phyloP scores from a whole-genome alignment of 306 rosid genomes.

The Lupinus albus region DNA sequence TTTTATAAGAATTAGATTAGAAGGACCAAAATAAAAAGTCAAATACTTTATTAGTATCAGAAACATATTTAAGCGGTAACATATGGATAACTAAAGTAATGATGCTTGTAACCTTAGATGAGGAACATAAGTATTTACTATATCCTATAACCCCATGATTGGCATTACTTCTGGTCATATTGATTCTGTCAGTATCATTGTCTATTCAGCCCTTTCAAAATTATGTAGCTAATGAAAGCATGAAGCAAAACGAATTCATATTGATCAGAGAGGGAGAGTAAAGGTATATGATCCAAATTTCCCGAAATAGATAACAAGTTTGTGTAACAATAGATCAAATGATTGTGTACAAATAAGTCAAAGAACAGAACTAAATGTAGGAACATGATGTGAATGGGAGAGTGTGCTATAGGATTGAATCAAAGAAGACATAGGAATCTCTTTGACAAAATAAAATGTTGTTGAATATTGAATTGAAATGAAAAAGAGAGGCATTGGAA shows the following conservation, averaged over 20 bases:
- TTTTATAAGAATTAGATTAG: no score
- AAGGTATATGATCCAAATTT: constrained; percentile 34
- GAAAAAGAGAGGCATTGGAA: constrained; percentile 23
- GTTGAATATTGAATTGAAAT: constrained; percentile 28
- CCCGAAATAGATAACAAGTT: constrained; percentile 50
- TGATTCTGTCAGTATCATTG: no score
- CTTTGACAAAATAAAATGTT: constrained; percentile 5
- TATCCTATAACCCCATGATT: not conserved
- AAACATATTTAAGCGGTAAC: no score
- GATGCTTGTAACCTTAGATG: not conserved
- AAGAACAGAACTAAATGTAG: constrained; percentile 54
- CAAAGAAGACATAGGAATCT: constrained; percentile 46
- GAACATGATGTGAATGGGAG: constrained; percentile 40
- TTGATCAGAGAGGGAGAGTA: not conserved
- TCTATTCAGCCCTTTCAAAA: no score
- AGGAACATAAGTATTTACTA: no score
- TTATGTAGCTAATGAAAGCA: constrained; percentile 18
- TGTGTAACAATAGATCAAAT: constrained; percentile 45
- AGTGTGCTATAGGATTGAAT: constrained; percentile 29
- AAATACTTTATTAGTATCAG: no score
- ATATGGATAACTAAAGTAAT: no score
- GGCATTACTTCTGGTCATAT: not conserved
- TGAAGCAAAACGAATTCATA: constrained; percentile 36
- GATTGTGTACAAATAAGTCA: constrained; percentile 66
- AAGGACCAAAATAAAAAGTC: no score